A percentile compares a stretch with the other conserved stretches of the same genome.
These are phyloP conservation scores for Lactifluus volemus DNA, from an alignment of 768 basidiomycete genomes.

Conservation along the genomic window DNA sequence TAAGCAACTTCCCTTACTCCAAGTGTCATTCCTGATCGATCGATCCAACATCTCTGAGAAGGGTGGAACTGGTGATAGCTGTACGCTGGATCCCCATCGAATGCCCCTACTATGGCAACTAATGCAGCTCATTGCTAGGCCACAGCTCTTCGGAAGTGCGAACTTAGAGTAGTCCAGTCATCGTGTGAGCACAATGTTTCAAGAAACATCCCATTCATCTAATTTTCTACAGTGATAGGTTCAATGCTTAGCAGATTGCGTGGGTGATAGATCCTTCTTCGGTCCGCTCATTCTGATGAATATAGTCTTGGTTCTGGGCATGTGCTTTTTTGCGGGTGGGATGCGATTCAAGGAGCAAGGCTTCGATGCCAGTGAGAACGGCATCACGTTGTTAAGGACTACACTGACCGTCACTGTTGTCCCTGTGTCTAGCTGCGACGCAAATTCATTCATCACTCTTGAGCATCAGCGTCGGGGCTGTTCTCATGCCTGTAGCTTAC, in stretches of 20 bases:
- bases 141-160: slow-evolving; percentile 74
- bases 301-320: slow-evolving; percentile 72
- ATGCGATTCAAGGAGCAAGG: slow-evolving; percentile 69
- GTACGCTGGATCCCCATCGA: slow-evolving; percentile 34
- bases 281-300: slow-evolving; percentile 3
- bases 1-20: slow-evolving; percentile 29
- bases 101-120: not conserved
- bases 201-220: slow-evolving; percentile 1
- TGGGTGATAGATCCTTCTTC: slow-evolving; percentile 25
- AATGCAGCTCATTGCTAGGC: slow-evolving; percentile 36
- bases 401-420: not conserved
- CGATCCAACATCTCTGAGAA: slow-evolving; percentile 12
- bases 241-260: slow-evolving; percentile 73
- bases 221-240: slow-evolving; percentile 53
- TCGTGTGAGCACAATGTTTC: slow-evolving; percentile 41
- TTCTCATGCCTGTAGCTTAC: slow-evolving; percentile 73
- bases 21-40: not conserved
- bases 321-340: slow-evolving; percentile 82
- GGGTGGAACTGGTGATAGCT: slow-evolving; percentile 59
- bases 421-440: slow-evolving; percentile 43
- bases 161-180: slow-evolving; percentile 73
- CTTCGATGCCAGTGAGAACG: slow-evolving; percentile 54
- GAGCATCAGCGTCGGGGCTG: slow-evolving; percentile 66
- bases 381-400: not conserved
- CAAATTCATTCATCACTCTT: slow-evolving; percentile 69